Evolutionary conservation across 1,284 basidiomycete species (phyloP), one percentile per base, ranked within the genome.

Genomic region (Malassezia dermatis): DNA sequence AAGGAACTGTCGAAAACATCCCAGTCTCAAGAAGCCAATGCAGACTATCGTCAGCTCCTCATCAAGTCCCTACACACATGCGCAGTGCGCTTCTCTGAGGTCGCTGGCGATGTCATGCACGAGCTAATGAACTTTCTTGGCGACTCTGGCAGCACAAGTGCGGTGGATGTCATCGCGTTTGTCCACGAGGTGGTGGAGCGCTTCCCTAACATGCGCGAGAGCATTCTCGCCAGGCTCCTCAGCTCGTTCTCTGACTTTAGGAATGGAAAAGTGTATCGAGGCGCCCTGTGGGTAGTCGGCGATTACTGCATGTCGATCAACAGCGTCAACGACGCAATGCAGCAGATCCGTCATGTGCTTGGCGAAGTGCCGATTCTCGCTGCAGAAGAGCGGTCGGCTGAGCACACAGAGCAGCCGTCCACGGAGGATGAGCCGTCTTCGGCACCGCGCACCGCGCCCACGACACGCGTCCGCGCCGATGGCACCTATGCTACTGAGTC

Each of bases 101-200:
- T 99, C 13, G 93, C 93, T 3, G 87, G 88, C 4, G 90, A 86
- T 63, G 93, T 98, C 44, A 90, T 98, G 0, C 88, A 93, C 65
- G 91, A 91, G 3, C 81, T 99, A 50, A 94, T 98, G 89, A 90
- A 96, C 71, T 98, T 98, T 83, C 81, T 98, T 34, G 89, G 90
- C 27, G 93, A 98, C 77, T 85, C 88, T 5, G 91, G 85, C 78
- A 95, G 94, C 78, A 86, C 90, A 1, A 89, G 88, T 8, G 90
- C 93, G 0, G 81, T 95, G 39, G 93, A 96, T 69, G 93, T 96
- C 43, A 90, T 96, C 53, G 81, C 90, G 2, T 96, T 96, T 73
- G 90, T 96, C 50, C 84, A 89, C 24, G 91, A 98, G 77, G 91
- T 98, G 21, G 93, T 96, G 49, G 90, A 98, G 75, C 95, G 95